Base-by-base conservation (phyloP, 768 basidiomycete species). In the Suillus plorans region DNA sequence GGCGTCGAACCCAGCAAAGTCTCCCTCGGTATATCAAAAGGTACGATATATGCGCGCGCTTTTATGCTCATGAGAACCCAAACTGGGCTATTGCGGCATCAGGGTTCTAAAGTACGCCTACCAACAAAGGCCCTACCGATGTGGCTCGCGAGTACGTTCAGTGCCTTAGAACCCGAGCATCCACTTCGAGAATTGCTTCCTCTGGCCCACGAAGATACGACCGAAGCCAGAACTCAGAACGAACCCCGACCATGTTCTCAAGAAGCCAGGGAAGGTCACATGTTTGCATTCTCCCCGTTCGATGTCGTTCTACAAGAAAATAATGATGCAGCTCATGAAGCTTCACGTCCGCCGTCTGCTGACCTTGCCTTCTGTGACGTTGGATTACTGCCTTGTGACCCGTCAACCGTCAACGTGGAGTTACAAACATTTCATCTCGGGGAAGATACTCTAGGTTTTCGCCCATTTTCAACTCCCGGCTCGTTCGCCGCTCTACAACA, bases 101-200 rank as follows among this genome's bases (percentile, higher is more conserved):
- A 60, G 50, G 44, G 68, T 57, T 22, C 65, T 36, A 60, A 70
- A 59, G 25, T 18, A 69, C 64, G 41, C 41, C 64, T 64, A 37
- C 69, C 72, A n/a, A 61, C 61, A 39, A 72, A 70, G 64, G 68
- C 77, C 5, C 75, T 89, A 28, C 89, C 89, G 4, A 69, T 72
- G 31, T 90, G 89, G 89, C 80, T 89, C 16, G 77, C 78, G 31
- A 71, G 77, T 45, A 86, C 87, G 5, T 82, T 90, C 60, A 78
- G 77, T 55, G 78, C 78, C 28, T 77, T 89, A 44, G 72, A 73
- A 66, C 44, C 71, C 7, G 66, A 64, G 8, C 78, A 80, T 66
- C 79, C 80, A 8, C 66, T 80, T 39, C 77, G 77, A 62, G 68
- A 67, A 8, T 65, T 80, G 59, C 66, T 77, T 64, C 73, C 71